These are phyloP conservation scores for Coemansia sp. DNA, from an alignment of 192 early-diverging fungal species.

Conservation along the genomic window DNA sequence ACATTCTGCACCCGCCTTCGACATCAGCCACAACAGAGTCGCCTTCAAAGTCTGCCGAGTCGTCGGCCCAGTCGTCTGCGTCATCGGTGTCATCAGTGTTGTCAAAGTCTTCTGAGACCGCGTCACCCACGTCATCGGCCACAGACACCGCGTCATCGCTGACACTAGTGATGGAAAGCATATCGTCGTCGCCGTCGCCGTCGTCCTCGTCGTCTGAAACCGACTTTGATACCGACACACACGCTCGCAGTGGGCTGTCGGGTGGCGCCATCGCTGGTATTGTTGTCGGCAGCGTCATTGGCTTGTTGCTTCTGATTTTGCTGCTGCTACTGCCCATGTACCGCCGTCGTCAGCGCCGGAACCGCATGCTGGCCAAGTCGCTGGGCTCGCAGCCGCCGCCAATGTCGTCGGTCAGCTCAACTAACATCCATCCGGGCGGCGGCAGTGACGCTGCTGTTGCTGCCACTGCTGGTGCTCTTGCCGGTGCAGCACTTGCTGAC, in stretches of 20 bases:
- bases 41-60: background rate
- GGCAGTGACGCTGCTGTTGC: conserved; percentile 13
- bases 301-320: conserved; percentile 32
- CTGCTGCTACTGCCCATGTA: conserved; percentile 32
- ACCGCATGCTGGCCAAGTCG: conserved; percentile 24
- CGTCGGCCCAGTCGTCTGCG: background rate
- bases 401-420: background rate
- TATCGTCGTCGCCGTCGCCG: background rate
- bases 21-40: conserved; percentile 1
- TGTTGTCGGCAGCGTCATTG: conserved; percentile 29
- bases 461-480: background rate
- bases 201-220: background rate
- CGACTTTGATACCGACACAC: background rate
- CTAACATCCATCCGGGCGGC: background rate
- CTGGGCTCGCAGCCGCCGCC: background rate
- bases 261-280: conserved; percentile 43
- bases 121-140: background rate
- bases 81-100: background rate
- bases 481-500: background rate
- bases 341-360: conserved; percentile 31
- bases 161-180: background rate
- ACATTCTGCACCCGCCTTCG: conserved; percentile 20
- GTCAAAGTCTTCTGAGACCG: background rate
- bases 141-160: background rate
- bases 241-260: conserved; percentile 30